Evolutionary conservation across 371 early-diverging fungal genomes (phyloP).

Genomic region (Encephalitozoon cuniculi): DNA sequence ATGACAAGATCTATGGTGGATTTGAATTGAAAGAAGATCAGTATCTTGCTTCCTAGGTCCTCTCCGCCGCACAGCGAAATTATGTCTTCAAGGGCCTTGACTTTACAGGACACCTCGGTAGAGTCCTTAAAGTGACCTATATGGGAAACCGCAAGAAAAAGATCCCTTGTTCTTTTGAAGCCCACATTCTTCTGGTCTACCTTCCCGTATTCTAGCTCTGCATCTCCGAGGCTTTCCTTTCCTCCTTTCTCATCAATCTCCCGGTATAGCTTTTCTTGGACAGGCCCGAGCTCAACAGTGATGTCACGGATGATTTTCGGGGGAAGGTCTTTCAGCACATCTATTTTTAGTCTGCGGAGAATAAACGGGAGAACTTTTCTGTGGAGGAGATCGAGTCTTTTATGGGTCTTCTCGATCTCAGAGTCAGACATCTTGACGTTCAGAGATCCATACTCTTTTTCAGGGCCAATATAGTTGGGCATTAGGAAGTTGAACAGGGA

Average conservation of each 20-base stretch:
- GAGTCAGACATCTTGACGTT: constrained; percentile 66
- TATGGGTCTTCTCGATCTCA: constrained; percentile 35
- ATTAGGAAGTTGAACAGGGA: constrained; percentile 77
- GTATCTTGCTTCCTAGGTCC: constrained; percentile 68
- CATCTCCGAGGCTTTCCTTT: not conserved
- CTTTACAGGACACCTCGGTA: constrained; percentile 45
- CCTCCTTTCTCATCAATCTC: constrained; percentile 58
- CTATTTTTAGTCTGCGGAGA: constrained; percentile 87
- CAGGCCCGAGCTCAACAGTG: constrained; percentile 79
- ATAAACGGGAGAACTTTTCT: constrained; percentile 90
- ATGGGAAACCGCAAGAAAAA: constrained; percentile 45
- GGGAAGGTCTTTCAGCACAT: constrained; percentile 91
- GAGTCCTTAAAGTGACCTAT: constrained; percentile 68
- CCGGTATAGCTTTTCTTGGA: constrained; percentile 73
- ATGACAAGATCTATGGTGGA: constrained; percentile 90
- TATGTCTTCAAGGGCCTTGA: constrained; percentile 76
- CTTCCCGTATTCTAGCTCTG: constrained; percentile 13
- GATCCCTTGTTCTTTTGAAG: constrained; percentile 17
- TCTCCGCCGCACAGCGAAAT: constrained; percentile 69
- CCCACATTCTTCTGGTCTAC: not conserved
- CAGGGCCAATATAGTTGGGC: constrained; percentile 70
- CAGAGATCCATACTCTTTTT: constrained; percentile 51
- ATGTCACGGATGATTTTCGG: constrained; percentile 97
- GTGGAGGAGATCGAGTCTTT: constrained; percentile 76
- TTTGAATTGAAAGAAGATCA: constrained; percentile 90